Evolutionary conservation across 495 filamentous ascomycete species (phyloP).

Genomic region (Neurospora sp.): DNA sequence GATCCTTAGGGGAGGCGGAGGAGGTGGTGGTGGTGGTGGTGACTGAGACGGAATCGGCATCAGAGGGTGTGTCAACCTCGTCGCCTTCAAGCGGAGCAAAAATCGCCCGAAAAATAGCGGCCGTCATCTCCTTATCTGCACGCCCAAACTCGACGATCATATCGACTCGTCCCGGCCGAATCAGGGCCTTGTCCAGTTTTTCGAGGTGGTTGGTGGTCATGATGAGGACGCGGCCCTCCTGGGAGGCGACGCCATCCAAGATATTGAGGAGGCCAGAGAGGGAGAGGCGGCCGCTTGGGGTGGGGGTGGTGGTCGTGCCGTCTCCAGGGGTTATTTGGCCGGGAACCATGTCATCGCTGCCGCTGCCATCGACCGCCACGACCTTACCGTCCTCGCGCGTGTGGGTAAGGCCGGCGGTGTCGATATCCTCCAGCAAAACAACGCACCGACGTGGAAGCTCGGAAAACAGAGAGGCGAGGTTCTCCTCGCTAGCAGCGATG

Average conservation of each 20-base stretch:
- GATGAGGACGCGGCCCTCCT: constrained; percentile 68
- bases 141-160: constrained; percentile 57
- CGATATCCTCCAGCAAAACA: constrained; percentile 66
- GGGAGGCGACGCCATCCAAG: constrained; percentile 68
- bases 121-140: constrained; percentile 36
- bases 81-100: constrained; percentile 38
- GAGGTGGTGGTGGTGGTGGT: too few relatives aligned
- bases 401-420: constrained; percentile 60
- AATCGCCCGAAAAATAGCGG: constrained; percentile 37
- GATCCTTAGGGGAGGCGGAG: too few relatives aligned
- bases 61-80: neutral
- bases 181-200: constrained; percentile 64
- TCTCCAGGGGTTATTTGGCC: constrained; percentile 17
- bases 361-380: constrained; percentile 38
- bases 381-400: constrained; percentile 37
- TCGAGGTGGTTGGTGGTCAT: constrained; percentile 81
- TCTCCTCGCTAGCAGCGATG: constrained; percentile 58
- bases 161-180: constrained; percentile 69
- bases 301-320: constrained; percentile 3
- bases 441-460: constrained; percentile 57
- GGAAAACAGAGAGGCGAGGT: constrained; percentile 58
- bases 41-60: constrained; percentile 6
- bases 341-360: constrained; percentile 21
- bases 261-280: constrained; percentile 72
- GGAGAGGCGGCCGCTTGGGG: constrained; percentile 39